Conservation (phyloP, 2,329 filamentous ascomycete species). For the Sclerotinia spermophila region DNA sequence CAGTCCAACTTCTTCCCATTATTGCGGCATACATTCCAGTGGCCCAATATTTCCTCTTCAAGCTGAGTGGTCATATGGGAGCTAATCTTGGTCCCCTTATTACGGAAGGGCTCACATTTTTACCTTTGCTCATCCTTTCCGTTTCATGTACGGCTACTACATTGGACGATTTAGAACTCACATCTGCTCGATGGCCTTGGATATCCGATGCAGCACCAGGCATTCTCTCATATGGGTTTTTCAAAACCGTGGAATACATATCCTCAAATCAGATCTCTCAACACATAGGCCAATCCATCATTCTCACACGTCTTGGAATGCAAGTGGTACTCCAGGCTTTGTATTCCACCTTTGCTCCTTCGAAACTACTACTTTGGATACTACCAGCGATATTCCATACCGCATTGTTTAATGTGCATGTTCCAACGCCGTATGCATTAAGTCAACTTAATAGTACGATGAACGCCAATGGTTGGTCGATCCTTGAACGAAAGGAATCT, state of each 20-base stretch:
- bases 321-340: slow-evolving; percentile 63
- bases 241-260: slow-evolving; percentile 44
- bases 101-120: slow-evolving; percentile 70
- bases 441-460: slow-evolving; percentile 64
- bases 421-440: slow-evolving; percentile 58
- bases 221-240: slow-evolving; percentile 62
- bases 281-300: slow-evolving; percentile 57
- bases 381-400: slow-evolving; percentile 73
- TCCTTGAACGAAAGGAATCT: slow-evolving; percentile 81
- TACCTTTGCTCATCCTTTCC: slow-evolving; percentile 63
- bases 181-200: slow-evolving; percentile 50
- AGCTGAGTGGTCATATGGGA: slow-evolving; percentile 62
- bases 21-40: slow-evolving; percentile 72
- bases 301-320: slow-evolving; percentile 68
- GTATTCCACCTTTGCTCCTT: slow-evolving; percentile 66
- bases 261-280: slow-evolving; percentile 43
- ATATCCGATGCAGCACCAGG: slow-evolving; percentile 62
- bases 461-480: slow-evolving; percentile 60
- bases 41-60: slow-evolving; percentile 68
- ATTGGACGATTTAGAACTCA: slow-evolving; percentile 57
- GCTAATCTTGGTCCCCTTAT: slow-evolving; percentile 69
- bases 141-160: slow-evolving; percentile 60
- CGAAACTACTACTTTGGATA: slow-evolving; percentile 61
- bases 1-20: slow-evolving; percentile 60
- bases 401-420: slow-evolving; percentile 68